Evolutionary conservation across 345 rosid genomes (phyloP), one percentile per base, ranked within the genome.

Genomic region (Ceriops tagal): DNA sequence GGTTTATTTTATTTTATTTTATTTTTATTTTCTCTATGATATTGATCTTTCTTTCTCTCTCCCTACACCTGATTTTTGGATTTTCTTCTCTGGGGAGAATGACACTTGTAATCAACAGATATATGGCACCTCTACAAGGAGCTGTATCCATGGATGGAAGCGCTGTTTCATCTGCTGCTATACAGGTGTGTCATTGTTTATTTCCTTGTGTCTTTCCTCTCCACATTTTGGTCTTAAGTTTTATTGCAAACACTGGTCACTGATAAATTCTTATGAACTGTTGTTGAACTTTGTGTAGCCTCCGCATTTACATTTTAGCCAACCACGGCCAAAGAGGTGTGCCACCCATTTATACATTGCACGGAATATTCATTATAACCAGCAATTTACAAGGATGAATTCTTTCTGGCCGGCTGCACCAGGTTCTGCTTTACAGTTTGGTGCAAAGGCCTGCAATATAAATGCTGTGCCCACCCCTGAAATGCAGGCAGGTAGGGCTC

Each of bases 321-420:
- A 89, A 67, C 90, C 96, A 2, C 83, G 92, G 70, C 97, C 89
- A n/a, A 92, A 89, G 80, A 85, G 92, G 79, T 96, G 98, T 77
- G 97, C 93, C 28, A 96, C 97, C 30, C 99, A 96, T 77, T 90
- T 85, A 80, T 92, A 92, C 72, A 90, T 96, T 68, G 98, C 99
- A 26, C 79, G 95, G 62, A 96, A 80, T 68, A 89, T 96, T 64
- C 84, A 72, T 43, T 84, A 68, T 68, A 86, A 87, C 73, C 98
- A 89, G 80, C 99, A 92, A 73, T 78, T 89, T 35, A 65, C 85
- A 1, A 90, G 87, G 80, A 85, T 95, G 79, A 91, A 88, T 84
- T 85, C 90, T 30, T 92, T 84, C 84, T 96, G 99, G 99, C 85
- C 96, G 0, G 85, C 98, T 0, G 87, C 93, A 11, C 84, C 95